A percentile compares a stretch with the other conserved stretches of the same genome.
Conservation (phyloP, 2,329 filamentous ascomycete species). For the Pezicula neosporulosa region DNA sequence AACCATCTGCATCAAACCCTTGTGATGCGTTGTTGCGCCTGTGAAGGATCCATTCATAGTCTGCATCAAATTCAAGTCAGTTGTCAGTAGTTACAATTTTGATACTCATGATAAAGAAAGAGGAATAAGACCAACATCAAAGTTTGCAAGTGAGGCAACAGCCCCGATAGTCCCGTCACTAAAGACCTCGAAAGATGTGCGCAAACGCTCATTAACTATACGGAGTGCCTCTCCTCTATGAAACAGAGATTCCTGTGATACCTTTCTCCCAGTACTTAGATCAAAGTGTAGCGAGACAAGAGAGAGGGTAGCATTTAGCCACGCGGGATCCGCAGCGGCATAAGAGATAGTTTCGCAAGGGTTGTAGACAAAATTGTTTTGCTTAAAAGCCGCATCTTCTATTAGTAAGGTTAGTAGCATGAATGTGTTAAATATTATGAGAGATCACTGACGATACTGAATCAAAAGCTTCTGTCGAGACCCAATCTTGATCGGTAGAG, state of each 20-base stretch:
- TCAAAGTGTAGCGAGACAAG: conserved; percentile 12
- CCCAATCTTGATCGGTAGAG: conserved; percentile 7
- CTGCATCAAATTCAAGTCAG: background rate
- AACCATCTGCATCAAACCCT: background rate
- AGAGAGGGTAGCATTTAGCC: conserved; percentile 14
- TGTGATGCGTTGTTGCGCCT: conserved; percentile 4
- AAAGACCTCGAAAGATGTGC: background rate
- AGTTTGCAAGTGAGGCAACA: conserved; percentile 7
- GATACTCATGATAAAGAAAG: background rate
- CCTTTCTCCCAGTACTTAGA: conserved; percentile 4
- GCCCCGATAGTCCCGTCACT: conserved; percentile 5
- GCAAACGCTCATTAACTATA: conserved; percentile 9
- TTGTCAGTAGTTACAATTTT: background rate
- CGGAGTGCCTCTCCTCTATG: conserved; percentile 16
- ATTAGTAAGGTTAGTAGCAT: background rate
- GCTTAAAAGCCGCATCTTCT: background rate
- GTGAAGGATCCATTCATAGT: background rate
- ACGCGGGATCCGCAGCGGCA: conserved; percentile 7
- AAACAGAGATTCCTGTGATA: conserved; percentile 10
- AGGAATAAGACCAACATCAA: conserved; percentile 2
- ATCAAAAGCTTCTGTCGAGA: background rate
- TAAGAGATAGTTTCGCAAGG: conserved; percentile 7
- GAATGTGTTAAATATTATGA: background rate
- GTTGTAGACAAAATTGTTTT: conserved; percentile 14
- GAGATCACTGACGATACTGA: conserved; percentile 1